Base-by-base conservation (phyloP, 345 rosid genomes). In the Euphorbia tirucalli region DNA sequence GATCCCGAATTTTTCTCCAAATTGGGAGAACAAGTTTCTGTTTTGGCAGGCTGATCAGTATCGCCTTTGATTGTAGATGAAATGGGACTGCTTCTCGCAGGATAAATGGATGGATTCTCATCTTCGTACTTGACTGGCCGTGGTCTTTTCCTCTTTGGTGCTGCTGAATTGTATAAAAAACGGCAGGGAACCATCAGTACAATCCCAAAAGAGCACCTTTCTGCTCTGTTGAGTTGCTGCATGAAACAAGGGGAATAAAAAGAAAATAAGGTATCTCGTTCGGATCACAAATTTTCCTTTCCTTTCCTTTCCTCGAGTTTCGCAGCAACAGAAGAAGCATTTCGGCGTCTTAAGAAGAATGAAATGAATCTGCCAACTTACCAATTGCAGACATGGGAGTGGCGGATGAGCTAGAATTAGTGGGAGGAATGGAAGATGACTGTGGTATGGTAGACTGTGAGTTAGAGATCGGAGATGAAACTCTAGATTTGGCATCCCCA, bases 91-190 rank as follows among this genome's bases (percentile, higher is more conserved):
- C 65, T 83, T 3, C 92, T 84, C 48, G 78, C 83, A 3, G 89
- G 78, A 52, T 74, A 79, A 49, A 15, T 64, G 10, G 87, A 75
- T 60, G 86, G 85, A 78, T 78, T 87, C 60, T 96, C 99, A 3
- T 93, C 98, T 16, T 93, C 98, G 46, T 86, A 87, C 83, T 86
- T 95, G 7, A 91, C 79, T 1, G 88, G 90, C 66, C 97, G 80
- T 7, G 99, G 99, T 77, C 86, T 88, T 77, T 91, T 96, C 80
- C 99, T 86, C 86, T 88, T 96, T 0, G 99, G 99, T 43, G 91
- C 99, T 96, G 87, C 71, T 78, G 69, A 68, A 54, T 72, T 30
- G 59, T 62, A 16, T 11, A 43, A 58, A 65, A 61, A 11, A 22
- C 37, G 46, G 61, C 18, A 30, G 39, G 37, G 61, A 48, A 41